Percentiles rank a stretch among this genome's conserved stretches.
These are phyloP conservation scores for Fusarium sambucinum DNA, from an alignment of 2,329 filamentous ascomycete genomes.

Conservation along the genomic window DNA sequence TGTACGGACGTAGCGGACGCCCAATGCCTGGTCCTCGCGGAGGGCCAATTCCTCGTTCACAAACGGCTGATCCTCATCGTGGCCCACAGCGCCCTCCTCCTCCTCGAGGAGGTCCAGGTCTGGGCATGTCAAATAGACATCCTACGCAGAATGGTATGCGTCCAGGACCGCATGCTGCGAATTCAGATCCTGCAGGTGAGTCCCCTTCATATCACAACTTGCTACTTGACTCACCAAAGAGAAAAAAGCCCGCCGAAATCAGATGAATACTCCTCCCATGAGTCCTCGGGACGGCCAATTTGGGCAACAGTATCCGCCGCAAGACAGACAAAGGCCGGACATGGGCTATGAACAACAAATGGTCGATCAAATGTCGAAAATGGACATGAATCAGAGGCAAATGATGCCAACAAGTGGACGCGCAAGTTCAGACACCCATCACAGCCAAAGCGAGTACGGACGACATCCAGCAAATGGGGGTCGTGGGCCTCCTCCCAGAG, in stretches of 20 bases:
- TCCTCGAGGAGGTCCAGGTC: slow-evolving; percentile 52
- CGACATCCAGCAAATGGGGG: slow-evolving; percentile 45
- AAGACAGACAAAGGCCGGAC: slow-evolving; percentile 38
- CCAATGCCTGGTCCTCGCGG: slow-evolving; percentile 59
- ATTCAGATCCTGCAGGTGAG: slow-evolving; percentile 59
- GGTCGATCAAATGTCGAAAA: slow-evolving; percentile 52
- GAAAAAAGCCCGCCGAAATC: slow-evolving; percentile 48
- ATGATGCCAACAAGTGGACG: slow-evolving; percentile 41
- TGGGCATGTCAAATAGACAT: slow-evolving; percentile 46
- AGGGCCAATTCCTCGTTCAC: slow-evolving; percentile 58
- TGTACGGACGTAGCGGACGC: slow-evolving; percentile 59
- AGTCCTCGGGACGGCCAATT: slow-evolving; percentile 48
- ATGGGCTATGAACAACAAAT: slow-evolving; percentile 51
- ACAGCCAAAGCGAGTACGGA: slow-evolving; percentile 46
- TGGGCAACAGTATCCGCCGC: slow-evolving; percentile 41
- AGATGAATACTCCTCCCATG: slow-evolving; percentile 50
- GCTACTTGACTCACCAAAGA: slow-evolving; percentile 26
- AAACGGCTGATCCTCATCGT: slow-evolving; percentile 54
- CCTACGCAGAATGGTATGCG: slow-evolving; percentile 56
- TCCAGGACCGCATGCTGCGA: slow-evolving; percentile 56
- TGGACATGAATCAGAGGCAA: slow-evolving; percentile 52
- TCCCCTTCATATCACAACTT: slow-evolving; percentile 9
- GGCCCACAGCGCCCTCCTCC: slow-evolving; percentile 52
- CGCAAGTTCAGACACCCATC: slow-evolving; percentile 47
- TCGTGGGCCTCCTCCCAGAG: slow-evolving; percentile 49